A percentile compares a stretch with the other conserved stretches of the same genome.
These are phyloP conservation scores for Fraxinus xanthoxyloides DNA, from an alignment of 305 asterid species.

Conservation along the genomic window DNA sequence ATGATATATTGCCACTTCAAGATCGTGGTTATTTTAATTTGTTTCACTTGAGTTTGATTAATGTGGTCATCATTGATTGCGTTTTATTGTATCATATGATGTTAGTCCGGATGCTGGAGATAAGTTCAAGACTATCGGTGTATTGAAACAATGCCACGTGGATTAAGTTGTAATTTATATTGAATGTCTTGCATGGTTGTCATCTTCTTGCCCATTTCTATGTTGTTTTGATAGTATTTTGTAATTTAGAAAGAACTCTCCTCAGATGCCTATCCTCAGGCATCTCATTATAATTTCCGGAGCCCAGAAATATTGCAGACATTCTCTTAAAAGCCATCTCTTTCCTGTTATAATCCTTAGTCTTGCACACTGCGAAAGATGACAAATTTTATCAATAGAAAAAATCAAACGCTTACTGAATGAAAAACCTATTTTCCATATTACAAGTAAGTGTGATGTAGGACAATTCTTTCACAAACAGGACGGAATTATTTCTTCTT, in stretches of 20 bases:
- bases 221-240: background rate
- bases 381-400: background rate
- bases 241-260: background rate
- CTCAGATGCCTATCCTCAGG: conserved; percentile 45
- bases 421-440: background rate
- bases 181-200: background rate
- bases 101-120: background rate
- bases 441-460: background rate
- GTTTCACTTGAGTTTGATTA: background rate
- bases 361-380: conserved; percentile 3
- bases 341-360: conserved; percentile 27
- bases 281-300: conserved; percentile 22
- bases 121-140: background rate
- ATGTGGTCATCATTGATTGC: background rate
- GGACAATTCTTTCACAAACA: background rate
- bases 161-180: background rate
- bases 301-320: background rate
- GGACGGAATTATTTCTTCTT: background rate
- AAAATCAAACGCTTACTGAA: background rate
- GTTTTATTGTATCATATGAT: background rate
- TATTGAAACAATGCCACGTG: background rate
- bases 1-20: background rate
- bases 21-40: background rate
- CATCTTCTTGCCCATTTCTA: background rate
- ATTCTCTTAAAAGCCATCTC: conserved; percentile 29